Base-by-base conservation (phyloP, 495 filamentous ascomycete species). In the Penicillium cataractarum region DNA sequence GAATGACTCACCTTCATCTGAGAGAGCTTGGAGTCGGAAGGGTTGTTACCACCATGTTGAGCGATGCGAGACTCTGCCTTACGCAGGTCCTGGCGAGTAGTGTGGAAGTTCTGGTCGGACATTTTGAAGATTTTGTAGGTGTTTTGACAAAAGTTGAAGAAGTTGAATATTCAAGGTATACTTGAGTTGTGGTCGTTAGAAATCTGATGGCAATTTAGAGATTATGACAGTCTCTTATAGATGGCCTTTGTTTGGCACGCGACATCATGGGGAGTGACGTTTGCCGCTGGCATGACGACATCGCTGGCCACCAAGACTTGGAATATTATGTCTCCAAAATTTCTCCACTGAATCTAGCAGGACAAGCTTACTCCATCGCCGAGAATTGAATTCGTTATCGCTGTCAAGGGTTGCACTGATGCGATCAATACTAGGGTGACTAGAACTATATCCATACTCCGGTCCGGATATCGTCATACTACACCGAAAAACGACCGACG, bases 61-160 rank as follows among this genome's bases (percentile, higher is more conserved):
- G 83, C 71, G 37, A 76, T 61, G 35, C 74, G 71, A 62, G 80
- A 82, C 67, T 87, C 82, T 1, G 71, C 35, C 73, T 84, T 86
- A 68, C 80, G 80, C 50, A 85, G 46, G 66, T 86, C 80, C 64
- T 86, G 75, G 37, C 68, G 68, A 62, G 83, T 86, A 42, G 74
- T 71, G 74, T 84, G 81, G 73, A 78, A 84, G 58, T 80, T 84
- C 40, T 71, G 42, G 15, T 81, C 77, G 40, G 82, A 74, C 82
- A 85, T 84, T 33, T 53, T 82, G 68, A 66, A 31, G 48, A 49
- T 54, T 54, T 19, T 57, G 19, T 44, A 44, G 39, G 40, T 26
- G 39, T 31, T 19, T 48, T 33, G 29, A 13, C 19, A 19, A 13
- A 22, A 19, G 32, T 15, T 31, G n/a, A 19, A 22, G 40, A 42